Percentiles rank a stretch among this genome's conserved stretches.
phyloP scores from a whole-genome alignment of 2,329 filamentous ascomycete genomes.

The Ciborinia camelliae region DNA sequence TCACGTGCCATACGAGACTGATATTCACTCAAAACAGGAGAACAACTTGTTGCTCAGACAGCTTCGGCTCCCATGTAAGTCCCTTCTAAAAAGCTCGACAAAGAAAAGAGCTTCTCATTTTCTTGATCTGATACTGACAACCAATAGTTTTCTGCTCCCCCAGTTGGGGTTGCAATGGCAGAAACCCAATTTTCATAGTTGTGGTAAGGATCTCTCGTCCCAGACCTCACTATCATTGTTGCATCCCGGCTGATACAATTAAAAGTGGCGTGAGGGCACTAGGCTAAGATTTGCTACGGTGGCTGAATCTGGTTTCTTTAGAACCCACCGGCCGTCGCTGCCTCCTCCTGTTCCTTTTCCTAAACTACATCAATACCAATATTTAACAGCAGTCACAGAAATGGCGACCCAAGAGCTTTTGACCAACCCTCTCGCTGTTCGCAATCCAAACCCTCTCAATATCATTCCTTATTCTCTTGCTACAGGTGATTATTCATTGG shows the following conservation, averaged over 20 bases:
- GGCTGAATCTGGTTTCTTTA: not conserved
- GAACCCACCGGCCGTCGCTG: not conserved
- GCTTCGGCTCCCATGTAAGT: not conserved
- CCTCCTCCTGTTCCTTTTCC: not conserved
- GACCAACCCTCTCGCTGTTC: not conserved
- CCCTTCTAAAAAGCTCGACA: not conserved
- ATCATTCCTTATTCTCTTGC: slow-evolving; percentile 1
- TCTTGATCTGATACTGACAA: not conserved
- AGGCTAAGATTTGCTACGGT: not conserved
- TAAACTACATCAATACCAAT: not conserved
- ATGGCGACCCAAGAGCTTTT: slow-evolving; percentile 1
- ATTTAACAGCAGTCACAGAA: not conserved
- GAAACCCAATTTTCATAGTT: not conserved
- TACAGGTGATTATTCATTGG: not conserved
- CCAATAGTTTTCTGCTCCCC: too few species aligned
- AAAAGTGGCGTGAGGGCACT: not conserved
- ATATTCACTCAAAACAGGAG: not conserved
- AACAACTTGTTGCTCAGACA: too few species aligned
- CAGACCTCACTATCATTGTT: not conserved
- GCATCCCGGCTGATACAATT: not conserved
- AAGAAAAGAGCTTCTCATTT: not conserved
- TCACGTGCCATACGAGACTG: not conserved
- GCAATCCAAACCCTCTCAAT: slow-evolving; percentile 7
- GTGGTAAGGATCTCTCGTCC: not conserved
- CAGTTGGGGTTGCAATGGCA: too few species aligned